These are phyloP conservation scores for Trichophyton schoenleinii DNA, from an alignment of 2,329 filamentous ascomycete species.

Conservation along the genomic window DNA sequence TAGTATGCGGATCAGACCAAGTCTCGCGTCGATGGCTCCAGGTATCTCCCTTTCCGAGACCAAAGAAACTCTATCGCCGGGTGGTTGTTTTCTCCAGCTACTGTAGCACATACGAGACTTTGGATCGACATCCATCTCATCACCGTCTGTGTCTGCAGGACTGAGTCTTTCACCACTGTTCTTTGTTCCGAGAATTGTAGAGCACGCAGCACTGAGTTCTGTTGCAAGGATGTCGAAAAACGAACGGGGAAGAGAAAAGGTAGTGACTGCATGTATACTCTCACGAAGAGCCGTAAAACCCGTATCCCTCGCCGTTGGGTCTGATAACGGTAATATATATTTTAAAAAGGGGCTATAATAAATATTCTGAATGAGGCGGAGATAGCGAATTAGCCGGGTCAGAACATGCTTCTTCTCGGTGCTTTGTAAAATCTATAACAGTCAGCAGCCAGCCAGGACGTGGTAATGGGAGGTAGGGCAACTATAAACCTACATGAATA, in stretches of 20 bases:
- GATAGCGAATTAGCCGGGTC: constrained; percentile 22
- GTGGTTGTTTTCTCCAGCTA: constrained; percentile 26
- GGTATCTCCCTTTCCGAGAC: constrained; percentile 24
- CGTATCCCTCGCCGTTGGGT: constrained; percentile 18
- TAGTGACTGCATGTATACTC: constrained; percentile 36
- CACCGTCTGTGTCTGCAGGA: constrained; percentile 7
- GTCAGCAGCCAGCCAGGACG: neutral
- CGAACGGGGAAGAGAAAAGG: constrained; percentile 33
- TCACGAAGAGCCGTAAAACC: constrained; percentile 28
- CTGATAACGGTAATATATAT: constrained; percentile 22
- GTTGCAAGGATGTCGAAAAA: constrained; percentile 35
- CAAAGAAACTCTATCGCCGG: constrained; percentile 20
- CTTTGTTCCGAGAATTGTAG: constrained; percentile 32
- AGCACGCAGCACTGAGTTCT: constrained; percentile 34
- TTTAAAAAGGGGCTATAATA: constrained; percentile 28
- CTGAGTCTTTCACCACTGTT: constrained; percentile 5
- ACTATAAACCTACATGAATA: constrained; percentile 19
- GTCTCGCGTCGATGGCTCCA: constrained; percentile 21
- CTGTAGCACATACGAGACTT: constrained; percentile 26
- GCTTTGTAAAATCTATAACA: neutral
- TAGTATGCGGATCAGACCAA: constrained; percentile 30
- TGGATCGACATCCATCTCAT: constrained; percentile 29
- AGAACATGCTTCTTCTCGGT: neutral
- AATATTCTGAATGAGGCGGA: constrained; percentile 26
- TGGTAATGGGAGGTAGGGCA: neutral